Evolutionary conservation across 768 basidiomycete species (phyloP), one percentile per base, ranked within the genome.

Genomic region (Tephrocybe sp.): DNA sequence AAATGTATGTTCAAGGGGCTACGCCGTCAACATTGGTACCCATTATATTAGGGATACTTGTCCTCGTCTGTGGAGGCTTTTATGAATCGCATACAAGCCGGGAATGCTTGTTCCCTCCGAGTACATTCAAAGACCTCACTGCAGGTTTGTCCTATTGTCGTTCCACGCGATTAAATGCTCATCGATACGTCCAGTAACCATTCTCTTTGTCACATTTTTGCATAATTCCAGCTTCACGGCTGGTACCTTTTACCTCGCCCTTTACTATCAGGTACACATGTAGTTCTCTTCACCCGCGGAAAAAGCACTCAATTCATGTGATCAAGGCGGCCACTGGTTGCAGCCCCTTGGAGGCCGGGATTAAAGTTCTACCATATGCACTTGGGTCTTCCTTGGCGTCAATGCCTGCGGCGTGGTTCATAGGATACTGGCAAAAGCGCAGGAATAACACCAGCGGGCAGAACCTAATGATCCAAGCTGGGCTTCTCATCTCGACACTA

Each of bases 321-420:
- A 44, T 56, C 52, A 58, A 91, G 89, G 83, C 84, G 14, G 89
- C 84, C 33, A 77, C 86, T 63, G 83, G 84, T 21, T 79, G 78
- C 18, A 80, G 80, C n/a, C 89, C 88, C 11, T 63, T 92, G 40
- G 66, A 83, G 65, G 85, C 90, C 53, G 91, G 89, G 9, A 64
- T 90, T 18, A 79, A 82, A 63, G 76, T 90, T 68, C 75, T 93
- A 49, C 89, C 91, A 10, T 93, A 91, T 71, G 89, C 91, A 43
- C 80, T 93, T 45, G 91, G 90, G 45, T 87, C 90, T 28, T 90
- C 90, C 20, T 64, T 93, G 51, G 86, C 90, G 37, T 92, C 91
- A 10, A 84, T 93, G 75, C 89, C 90, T 20, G 86, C 80, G 32
- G 89, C 91, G n/a, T 89, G 88, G 88, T 77, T 88, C 58, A 88